Base-by-base conservation (phyloP, 495 filamentous ascomycete species). In the Penicillium alfredii region DNA sequence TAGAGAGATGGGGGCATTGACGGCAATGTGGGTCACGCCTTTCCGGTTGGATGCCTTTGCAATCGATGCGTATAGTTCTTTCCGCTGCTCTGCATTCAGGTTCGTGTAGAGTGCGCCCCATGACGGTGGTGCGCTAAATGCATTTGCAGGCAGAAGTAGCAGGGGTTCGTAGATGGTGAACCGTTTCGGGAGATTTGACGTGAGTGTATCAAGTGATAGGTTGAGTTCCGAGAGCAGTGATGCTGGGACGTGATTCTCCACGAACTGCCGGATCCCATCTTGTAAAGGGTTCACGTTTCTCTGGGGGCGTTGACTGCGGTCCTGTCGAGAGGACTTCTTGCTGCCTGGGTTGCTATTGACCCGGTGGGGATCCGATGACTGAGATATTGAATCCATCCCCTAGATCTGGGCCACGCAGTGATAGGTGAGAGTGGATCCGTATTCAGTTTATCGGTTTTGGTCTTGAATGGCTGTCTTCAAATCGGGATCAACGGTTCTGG, bases 111-210 rank as follows among this genome's bases (percentile, higher is more conserved):
- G 44, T 3, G 48, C 36, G 11, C 46, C 56, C 76, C 75, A 84
- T 13, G 45, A 34, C 11, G 60, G 51, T 0, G 53, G 38, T 1
- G 64, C 40, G 0, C 47, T 63, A 50, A 87, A 81, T 14, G 72
- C 72, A 30, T 80, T 74, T 2, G 66, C 53, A 2, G 82, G 77
- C 1, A 90, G 68, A 1, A 88, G 66, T 1, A 82, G 68, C 61
- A 90, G 71, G 6, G 82, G 82, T 12, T 73, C 68, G 47, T 88
- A 88, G 21, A 81, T 51, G 1, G 76, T 77, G 69, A 80, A 90
- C 18, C 80, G 58, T 45, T 75, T 80, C 1, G 81, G 81, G 13
- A 77, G 67, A 12, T 50, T 41, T 8, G 53, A 45, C 12, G 70
- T 14, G 12, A 57, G 28, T 0, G 33, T 35, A 14, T 46, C 46